Percentiles rank a stretch among this genome's conserved stretches.
phyloP scores from a whole-genome alignment of 1,139 yeast species.

The Pichia sp. region DNA sequence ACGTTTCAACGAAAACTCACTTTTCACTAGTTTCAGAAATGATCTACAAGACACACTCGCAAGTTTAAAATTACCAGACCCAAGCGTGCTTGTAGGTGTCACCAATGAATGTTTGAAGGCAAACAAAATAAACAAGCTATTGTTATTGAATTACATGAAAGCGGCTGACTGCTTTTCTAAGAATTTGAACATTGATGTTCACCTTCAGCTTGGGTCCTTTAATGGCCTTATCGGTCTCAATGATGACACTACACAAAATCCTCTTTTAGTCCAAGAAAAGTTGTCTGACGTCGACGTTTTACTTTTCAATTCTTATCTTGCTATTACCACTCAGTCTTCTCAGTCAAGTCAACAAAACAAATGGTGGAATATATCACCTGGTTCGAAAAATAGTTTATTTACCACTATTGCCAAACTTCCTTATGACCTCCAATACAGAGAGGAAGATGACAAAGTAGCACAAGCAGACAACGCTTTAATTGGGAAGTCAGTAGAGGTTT shows the following conservation, averaged over 20 bases:
- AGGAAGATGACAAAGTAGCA: conserved; percentile 11
- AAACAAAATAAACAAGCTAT: conserved; percentile 34
- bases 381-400: conserved; percentile 26
- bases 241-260: not conserved
- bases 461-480: conserved; percentile 17
- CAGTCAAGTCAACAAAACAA: conserved; percentile 21
- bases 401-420: conserved; percentile 29
- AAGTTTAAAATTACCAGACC: conserved; percentile 45
- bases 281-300: conserved; percentile 50
- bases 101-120: conserved; percentile 36
- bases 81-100: conserved; percentile 37
- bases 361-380: conserved; percentile 30
- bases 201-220: conserved; percentile 21
- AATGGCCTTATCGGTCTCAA: conserved; percentile 15
- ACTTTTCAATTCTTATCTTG: conserved; percentile 44
- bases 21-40: conserved; percentile 30
- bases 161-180: conserved; percentile 22
- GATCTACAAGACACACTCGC: conserved; percentile 36
- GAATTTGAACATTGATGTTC: conserved; percentile 18
- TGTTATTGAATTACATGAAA: conserved; percentile 32
- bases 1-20: conserved; percentile 30
- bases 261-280: conserved; percentile 11
- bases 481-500: conserved; percentile 24
- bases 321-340: conserved; percentile 22
- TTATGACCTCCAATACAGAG: conserved; percentile 19